phyloP scores from a whole-genome alignment of 202 grass and related monocot genomes.

The Thinopyrum obtusiflorum region DNA sequence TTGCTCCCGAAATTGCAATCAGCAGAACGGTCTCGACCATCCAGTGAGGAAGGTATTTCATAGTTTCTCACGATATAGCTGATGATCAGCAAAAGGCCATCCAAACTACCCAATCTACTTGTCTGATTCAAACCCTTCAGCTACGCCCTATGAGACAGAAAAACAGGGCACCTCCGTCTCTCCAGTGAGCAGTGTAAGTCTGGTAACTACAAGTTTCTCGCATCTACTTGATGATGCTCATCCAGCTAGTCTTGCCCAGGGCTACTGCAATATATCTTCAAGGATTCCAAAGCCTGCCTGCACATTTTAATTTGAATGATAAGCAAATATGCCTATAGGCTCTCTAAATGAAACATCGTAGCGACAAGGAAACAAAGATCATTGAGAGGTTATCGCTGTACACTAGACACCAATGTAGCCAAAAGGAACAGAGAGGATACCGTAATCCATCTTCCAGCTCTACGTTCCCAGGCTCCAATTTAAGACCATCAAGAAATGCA shows the following conservation, averaged over 20 bases:
- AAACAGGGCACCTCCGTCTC: background rate
- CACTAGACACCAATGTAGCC: background rate
- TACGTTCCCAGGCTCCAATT: background rate
- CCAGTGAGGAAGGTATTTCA: background rate
- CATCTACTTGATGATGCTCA: background rate
- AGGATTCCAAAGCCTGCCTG: background rate
- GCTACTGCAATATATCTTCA: background rate
- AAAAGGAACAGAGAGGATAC: background rate
- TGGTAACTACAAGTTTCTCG: background rate
- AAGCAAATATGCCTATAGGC: background rate
- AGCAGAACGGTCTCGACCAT: background rate
- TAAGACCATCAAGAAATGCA: constrained; percentile 8
- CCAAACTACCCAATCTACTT: background rate
- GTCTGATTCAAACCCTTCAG: background rate
- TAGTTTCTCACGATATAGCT: background rate
- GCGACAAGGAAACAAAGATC: background rate
- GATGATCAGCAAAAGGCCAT: background rate
- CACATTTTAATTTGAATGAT: background rate
- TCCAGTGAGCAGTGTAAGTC: background rate
- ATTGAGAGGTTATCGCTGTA: background rate
- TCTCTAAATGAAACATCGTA: background rate
- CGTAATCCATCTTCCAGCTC: background rate
- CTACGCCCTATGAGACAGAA: background rate
- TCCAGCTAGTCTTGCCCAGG: background rate
- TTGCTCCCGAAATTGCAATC: background rate